These are phyloP conservation scores for Ceratobasidium sp. DNA, from an alignment of 1,284 basidiomycete genomes.

Conservation along the genomic window DNA sequence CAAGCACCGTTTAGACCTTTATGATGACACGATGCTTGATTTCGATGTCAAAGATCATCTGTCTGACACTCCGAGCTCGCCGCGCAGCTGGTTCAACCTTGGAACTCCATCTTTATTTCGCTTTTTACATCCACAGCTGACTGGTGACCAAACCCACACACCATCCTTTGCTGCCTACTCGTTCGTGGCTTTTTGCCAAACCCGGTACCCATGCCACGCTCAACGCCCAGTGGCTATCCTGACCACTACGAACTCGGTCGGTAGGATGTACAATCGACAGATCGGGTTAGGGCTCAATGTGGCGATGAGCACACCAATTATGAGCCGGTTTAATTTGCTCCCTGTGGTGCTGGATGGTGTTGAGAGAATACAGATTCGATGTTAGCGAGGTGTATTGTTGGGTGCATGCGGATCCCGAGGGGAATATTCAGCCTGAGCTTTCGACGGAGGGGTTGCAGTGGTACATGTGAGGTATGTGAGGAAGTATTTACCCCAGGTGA, in stretches of 20 bases:
- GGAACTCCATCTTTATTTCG: background rate
- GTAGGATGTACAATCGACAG: slow-evolving; percentile 97
- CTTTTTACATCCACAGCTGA: background rate
- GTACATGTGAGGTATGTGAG: slow-evolving; percentile 93
- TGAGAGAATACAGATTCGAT: slow-evolving; percentile 93
- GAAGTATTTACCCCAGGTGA: slow-evolving; percentile 95
- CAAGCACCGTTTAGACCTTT: no score
- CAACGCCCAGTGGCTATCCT: slow-evolving; percentile 96
- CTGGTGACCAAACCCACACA: slow-evolving; percentile 15
- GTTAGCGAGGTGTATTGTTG: slow-evolving; percentile 97
- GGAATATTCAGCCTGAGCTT: slow-evolving; percentile 95
- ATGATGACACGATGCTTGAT: no score
- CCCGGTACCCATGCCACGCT: slow-evolving; percentile 99
- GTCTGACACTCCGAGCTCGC: no score
- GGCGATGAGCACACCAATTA: slow-evolving; percentile 98
- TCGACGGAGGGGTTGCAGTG: slow-evolving; percentile 96
- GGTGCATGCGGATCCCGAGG: slow-evolving; percentile 95
- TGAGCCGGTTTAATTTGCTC: slow-evolving; percentile 99
- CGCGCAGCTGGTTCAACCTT: background rate
- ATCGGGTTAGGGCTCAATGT: slow-evolving; percentile 94
- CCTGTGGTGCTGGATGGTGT: slow-evolving; percentile 98
- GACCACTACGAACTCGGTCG: slow-evolving; percentile 97
- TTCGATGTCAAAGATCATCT: no score
- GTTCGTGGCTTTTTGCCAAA: slow-evolving; percentile 75
- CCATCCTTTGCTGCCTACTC: slow-evolving; percentile 1